These are phyloP conservation scores for Crucihimalaya himalaica DNA, from an alignment of 345 rosid genomes.

Conservation along the genomic window DNA sequence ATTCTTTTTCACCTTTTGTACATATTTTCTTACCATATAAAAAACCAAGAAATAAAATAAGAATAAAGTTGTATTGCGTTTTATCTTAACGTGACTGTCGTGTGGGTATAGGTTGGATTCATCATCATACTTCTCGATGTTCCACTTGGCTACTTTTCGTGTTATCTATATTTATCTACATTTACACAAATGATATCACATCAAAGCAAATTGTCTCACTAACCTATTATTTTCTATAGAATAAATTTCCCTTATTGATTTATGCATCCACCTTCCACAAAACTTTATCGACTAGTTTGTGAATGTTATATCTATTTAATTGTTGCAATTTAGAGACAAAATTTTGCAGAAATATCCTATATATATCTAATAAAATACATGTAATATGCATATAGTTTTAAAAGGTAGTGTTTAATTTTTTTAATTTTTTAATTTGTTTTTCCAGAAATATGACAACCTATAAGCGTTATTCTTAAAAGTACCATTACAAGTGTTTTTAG, in stretches of 20 bases:
- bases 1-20: not conserved
- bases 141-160: slow-evolving; percentile 31
- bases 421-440: too few relatives aligned
- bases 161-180: slow-evolving; percentile 24
- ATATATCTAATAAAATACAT: not conserved
- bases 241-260: not conserved
- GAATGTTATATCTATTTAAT: not conserved
- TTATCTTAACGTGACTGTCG: slow-evolving; percentile 32
- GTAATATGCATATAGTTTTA: not conserved
- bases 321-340: not conserved
- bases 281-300: slow-evolving; percentile 1
- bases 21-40: not conserved
- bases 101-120: slow-evolving; percentile 32
- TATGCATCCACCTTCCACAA: not conserved
- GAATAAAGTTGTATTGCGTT: slow-evolving; percentile 29
- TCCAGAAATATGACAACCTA: too few relatives aligned
- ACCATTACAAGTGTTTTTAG: too few relatives aligned
- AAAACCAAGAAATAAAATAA: slow-evolving; percentile 3
- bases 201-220: not conserved
- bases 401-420: not conserved
- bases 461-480: too few relatives aligned
- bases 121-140: slow-evolving; percentile 29
- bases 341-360: not conserved
- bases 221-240: not conserved
- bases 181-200: slow-evolving; percentile 5